These are phyloP conservation scores for Typha latifolia DNA, from an alignment of 176 grass and related monocot species.

Conservation along the genomic window DNA sequence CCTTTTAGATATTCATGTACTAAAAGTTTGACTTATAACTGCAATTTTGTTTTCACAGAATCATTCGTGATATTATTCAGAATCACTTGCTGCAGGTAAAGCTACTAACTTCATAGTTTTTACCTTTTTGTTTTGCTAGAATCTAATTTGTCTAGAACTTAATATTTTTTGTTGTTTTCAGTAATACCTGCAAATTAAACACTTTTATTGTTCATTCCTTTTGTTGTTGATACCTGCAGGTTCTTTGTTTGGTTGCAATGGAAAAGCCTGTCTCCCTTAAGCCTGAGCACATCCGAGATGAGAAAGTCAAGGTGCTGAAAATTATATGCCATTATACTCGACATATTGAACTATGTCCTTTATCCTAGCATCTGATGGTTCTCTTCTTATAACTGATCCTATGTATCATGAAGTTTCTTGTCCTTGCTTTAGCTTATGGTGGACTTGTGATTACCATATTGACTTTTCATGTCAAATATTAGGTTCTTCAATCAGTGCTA, in stretches of 20 bases:
- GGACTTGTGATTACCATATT: background rate
- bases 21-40: slow-evolving; percentile 17
- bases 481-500: slow-evolving; percentile 96
- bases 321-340: slow-evolving; percentile 15
- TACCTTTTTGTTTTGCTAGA: slow-evolving; percentile 6
- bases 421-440: no score
- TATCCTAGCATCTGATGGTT: background rate
- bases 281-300: slow-evolving; percentile 99
- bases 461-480: slow-evolving; percentile 11
- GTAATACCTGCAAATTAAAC: background rate
- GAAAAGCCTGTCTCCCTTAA: slow-evolving; percentile 96
- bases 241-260: slow-evolving; percentile 99
- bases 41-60: slow-evolving; percentile 55
- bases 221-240: slow-evolving; percentile 22
- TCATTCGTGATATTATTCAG: slow-evolving; percentile 98
- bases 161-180: background rate
- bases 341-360: background rate
- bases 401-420: no score
- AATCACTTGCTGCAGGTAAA: slow-evolving; percentile 97
- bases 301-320: slow-evolving; percentile 96
- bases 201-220: background rate
- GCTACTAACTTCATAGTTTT: slow-evolving; percentile 12
- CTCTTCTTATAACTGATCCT: no score
- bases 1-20: slow-evolving; percentile 1
- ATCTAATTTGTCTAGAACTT: background rate